Percentiles rank a stretch among this genome's conserved stretches.
phyloP scores from a whole-genome alignment of 2,329 filamentous ascomycete species.

The Bipolaris cookei region DNA sequence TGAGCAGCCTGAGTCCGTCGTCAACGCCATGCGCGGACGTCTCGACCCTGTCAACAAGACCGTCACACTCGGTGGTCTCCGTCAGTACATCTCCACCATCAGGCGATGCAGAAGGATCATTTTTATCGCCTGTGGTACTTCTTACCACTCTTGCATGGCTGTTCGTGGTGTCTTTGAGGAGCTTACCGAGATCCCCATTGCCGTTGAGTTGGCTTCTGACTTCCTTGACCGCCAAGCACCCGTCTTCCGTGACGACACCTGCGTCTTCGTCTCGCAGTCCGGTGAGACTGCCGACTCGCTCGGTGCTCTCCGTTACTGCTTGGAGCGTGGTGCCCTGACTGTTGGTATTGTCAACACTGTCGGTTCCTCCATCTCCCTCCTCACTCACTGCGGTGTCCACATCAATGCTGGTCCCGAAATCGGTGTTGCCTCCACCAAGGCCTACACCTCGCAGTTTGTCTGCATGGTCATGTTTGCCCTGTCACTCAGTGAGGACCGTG shows the following conservation, averaged over 20 bases:
- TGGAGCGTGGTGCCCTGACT: slow-evolving; percentile 95
- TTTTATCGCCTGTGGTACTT: slow-evolving; percentile 98
- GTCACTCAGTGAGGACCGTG: slow-evolving; percentile 93
- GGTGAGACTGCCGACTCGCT: slow-evolving; percentile 98
- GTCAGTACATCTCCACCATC: slow-evolving; percentile 96
- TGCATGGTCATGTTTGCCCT: slow-evolving; percentile 99
- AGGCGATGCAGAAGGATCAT: slow-evolving; percentile 96
- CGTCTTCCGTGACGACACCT: slow-evolving; percentile 99
- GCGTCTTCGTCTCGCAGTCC: slow-evolving; percentile 98
- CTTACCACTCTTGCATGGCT: slow-evolving; percentile 99
- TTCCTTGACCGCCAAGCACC: slow-evolving; percentile 96
- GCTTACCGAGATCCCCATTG: slow-evolving; percentile 95
- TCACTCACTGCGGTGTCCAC: slow-evolving; percentile 99
- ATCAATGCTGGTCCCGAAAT: slow-evolving; percentile 99
- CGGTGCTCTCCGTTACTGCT: slow-evolving; percentile 95
- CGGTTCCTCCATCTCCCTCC: slow-evolving; percentile 95
- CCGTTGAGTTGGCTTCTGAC: slow-evolving; percentile 95
- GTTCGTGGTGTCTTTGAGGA: slow-evolving; percentile 98
- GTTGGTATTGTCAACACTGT: slow-evolving; percentile 99
- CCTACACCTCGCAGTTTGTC: slow-evolving; percentile 98
- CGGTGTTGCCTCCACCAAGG: slow-evolving; percentile 98
- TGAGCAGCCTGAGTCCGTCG: slow-evolving; percentile 97
- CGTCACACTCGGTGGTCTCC: slow-evolving; percentile 92
- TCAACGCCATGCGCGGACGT: slow-evolving; percentile 99
- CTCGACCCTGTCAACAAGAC: slow-evolving; percentile 91